phyloP scores from a whole-genome alignment of 805 yeast genomes.

The Ogataea ganodermae region DNA sequence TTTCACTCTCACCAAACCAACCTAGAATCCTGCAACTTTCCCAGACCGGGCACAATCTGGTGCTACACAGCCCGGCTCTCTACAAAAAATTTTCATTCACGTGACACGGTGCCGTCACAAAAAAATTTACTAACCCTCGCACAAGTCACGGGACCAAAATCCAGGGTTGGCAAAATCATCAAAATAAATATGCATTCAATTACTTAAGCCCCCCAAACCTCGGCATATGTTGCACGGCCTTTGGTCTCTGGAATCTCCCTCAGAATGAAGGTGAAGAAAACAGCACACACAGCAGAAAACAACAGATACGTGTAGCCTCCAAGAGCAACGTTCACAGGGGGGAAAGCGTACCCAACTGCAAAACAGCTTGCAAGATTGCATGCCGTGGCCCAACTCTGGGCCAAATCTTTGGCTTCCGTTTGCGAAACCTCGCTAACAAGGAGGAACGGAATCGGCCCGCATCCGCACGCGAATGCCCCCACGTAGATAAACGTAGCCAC shows the following conservation, averaged over 20 bases:
- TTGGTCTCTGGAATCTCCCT: slow-evolving; percentile 72
- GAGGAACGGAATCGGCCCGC: slow-evolving; percentile 95
- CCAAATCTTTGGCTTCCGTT: slow-evolving; percentile 72
- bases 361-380: slow-evolving; percentile 93
- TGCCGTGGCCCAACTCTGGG: slow-evolving; percentile 91
- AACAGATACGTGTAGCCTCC: slow-evolving; percentile 81
- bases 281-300: slow-evolving; percentile 60
- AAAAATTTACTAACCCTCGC: slow-evolving; percentile 9
- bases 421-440: slow-evolving; percentile 89
- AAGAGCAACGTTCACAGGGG: slow-evolving; percentile 59
- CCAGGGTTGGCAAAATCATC: not conserved
- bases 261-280: slow-evolving; percentile 50
- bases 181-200: too few species aligned
- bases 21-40: slow-evolving; percentile 5
- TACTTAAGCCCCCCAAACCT: slow-evolving; percentile 64
- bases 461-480: slow-evolving; percentile 83
- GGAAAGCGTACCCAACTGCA: slow-evolving; percentile 77
- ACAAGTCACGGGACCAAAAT: slow-evolving; percentile 13
- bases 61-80: slow-evolving; percentile 12
- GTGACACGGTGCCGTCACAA: not conserved
- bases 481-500: slow-evolving; percentile 72
- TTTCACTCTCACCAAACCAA: not conserved
- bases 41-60: slow-evolving; percentile 4
- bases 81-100: slow-evolving; percentile 15
- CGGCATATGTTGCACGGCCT: slow-evolving; percentile 59